Evolutionary conservation across 768 basidiomycete species (phyloP).

Genomic region (Lactifluus rugatus): DNA sequence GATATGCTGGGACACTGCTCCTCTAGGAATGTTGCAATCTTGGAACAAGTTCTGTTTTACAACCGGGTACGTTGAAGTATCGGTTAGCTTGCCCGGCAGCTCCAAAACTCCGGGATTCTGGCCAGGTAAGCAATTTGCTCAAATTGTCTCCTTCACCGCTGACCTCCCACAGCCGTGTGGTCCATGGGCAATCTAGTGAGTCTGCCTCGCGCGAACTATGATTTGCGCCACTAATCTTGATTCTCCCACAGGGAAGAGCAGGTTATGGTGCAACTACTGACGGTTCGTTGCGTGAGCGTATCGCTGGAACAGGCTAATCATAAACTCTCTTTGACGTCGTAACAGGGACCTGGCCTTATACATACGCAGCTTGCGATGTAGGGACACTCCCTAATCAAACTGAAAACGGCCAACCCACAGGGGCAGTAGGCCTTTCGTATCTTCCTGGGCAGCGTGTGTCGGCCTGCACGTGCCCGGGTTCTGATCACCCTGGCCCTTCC

Average conservation of each 20-base stretch:
- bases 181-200: constrained; percentile 60
- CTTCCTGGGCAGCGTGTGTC: constrained; percentile 83
- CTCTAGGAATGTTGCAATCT: constrained; percentile 48
- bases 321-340: not conserved
- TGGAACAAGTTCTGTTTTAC: constrained; percentile 98
- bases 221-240: not conserved
- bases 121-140: constrained; percentile 51
- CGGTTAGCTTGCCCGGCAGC: constrained; percentile 64
- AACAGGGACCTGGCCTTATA: constrained; percentile 62
- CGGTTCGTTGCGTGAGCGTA: constrained; percentile 30
- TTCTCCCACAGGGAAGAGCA: constrained; percentile 51
- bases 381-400: constrained; percentile 85
- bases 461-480: constrained; percentile 78
- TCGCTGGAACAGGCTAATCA: not conserved
- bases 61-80: constrained; percentile 82
- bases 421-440: constrained; percentile 54
- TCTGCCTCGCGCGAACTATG: constrained; percentile 1
- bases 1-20: not conserved
- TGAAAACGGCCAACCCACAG: constrained; percentile 36
- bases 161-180: constrained; percentile 43
- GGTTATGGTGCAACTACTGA: constrained; percentile 89
- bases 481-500: constrained; percentile 82
- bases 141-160: not conserved
- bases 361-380: constrained; percentile 74
- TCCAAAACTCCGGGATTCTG: constrained; percentile 61